Evolutionary conservation across 305 asterid species (phyloP).

Genomic region (Fraxinus platypoda): DNA sequence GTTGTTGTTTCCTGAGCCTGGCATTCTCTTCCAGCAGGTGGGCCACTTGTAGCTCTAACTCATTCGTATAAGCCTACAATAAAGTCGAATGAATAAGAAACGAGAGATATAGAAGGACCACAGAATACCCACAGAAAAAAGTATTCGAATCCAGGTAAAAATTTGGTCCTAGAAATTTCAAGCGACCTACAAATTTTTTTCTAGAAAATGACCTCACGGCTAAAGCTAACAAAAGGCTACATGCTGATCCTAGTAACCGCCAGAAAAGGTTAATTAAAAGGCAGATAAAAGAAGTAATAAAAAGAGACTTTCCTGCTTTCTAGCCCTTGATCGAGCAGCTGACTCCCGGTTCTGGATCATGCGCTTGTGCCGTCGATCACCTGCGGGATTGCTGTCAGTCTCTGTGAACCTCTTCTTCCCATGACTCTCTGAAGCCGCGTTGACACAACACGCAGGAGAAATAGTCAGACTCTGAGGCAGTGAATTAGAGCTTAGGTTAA

Average conservation of each 20-base stretch:
- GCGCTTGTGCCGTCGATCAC: slow-evolving; percentile 51
- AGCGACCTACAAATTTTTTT: too few relatives aligned
- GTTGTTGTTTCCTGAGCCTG: slow-evolving; percentile 50
- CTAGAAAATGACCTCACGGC: too few relatives aligned
- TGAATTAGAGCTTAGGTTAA: neutral
- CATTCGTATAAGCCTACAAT: slow-evolving; percentile 79
- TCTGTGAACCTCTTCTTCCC: slow-evolving; percentile 44
- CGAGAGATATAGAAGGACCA: neutral
- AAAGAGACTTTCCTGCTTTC: slow-evolving; percentile 66
- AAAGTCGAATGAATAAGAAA: neutral
- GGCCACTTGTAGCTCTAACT: slow-evolving; percentile 58
- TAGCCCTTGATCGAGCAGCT: slow-evolving; percentile 84
- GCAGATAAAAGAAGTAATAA: neutral
- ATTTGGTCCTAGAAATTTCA: too few relatives aligned
- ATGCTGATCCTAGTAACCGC: too few relatives aligned
- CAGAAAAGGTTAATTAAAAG: neutral
- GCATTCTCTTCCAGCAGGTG: slow-evolving; percentile 57
- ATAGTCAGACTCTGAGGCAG: neutral
- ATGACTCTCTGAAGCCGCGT: neutral
- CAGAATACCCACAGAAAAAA: neutral
- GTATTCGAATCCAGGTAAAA: too few relatives aligned
- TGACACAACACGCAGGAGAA: neutral
- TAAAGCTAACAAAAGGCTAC: too few relatives aligned
- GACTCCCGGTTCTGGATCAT: slow-evolving; percentile 97
- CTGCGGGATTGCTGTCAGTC: slow-evolving; percentile 32